Conservation (phyloP, 208 protist genomes). For the Crithidia sp. region DNA sequence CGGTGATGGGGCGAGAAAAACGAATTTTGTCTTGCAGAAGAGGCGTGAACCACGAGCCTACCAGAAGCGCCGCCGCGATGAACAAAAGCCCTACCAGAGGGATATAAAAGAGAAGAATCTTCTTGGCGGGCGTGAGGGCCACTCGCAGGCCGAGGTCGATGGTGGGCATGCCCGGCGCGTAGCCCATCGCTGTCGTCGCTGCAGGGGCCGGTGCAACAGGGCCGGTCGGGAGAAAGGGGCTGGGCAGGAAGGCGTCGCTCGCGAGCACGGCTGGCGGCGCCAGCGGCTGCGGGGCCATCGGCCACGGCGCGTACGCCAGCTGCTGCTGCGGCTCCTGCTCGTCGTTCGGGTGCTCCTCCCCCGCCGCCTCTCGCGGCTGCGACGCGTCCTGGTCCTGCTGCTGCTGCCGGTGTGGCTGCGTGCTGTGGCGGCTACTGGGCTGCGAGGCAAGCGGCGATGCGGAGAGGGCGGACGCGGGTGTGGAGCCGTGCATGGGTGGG, state of each 20-base stretch:
- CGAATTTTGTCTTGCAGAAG: not conserved
- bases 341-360: not conserved
- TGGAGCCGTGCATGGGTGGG: not conserved
- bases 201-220: not conserved
- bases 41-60: slow-evolving; percentile 3
- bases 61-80: not conserved
- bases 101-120: slow-evolving; percentile 11
- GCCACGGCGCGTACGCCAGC: slow-evolving; percentile 18
- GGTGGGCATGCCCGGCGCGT: slow-evolving; percentile 2
- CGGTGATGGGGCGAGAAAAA: slow-evolving; percentile 3
- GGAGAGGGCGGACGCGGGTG: not conserved
- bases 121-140: not conserved
- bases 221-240: not conserved
- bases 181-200: not conserved
- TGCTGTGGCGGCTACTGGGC: not conserved
- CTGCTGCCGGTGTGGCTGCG: not conserved
- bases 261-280: not conserved
- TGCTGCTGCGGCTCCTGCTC: not conserved
- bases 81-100: not conserved
- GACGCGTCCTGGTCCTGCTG: not conserved
- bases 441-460: not conserved
- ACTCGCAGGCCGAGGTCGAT: slow-evolving; percentile 17
- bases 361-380: not conserved
- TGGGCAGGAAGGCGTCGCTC: not conserved
- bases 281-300: not conserved